Percentiles rank a stretch among this genome's conserved stretches.
Conservation (phyloP, 352 stramenopile genomes). For the Phytopythium ostracodes region DNA sequence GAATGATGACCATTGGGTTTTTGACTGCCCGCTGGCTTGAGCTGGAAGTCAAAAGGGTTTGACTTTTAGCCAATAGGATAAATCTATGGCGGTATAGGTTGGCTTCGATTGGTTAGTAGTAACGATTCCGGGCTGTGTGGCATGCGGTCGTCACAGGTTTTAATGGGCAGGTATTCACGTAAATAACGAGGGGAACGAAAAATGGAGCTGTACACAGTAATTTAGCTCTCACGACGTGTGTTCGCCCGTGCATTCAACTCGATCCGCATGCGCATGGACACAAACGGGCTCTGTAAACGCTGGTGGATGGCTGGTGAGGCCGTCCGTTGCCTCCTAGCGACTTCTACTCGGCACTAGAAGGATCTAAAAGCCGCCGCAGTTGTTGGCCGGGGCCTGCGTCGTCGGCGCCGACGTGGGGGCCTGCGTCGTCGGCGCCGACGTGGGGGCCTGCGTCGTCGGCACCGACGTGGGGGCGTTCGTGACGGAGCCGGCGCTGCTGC, state of each 20-base stretch:
- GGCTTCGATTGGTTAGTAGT: too few species aligned
- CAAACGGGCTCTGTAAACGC: not conserved
- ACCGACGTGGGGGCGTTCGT: conserved; percentile 9
- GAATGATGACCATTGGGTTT: too few species aligned
- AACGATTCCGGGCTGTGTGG: too few species aligned
- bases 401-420: not conserved
- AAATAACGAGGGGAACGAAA: too few species aligned
- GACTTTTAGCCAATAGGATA: not conserved
- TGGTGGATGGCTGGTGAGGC: not conserved
- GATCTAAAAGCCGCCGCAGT: conserved; percentile 2
- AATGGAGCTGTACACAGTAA: too few species aligned
- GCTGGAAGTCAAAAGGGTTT: not conserved
- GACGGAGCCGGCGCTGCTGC: conserved; percentile 7
- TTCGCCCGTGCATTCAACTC: not conserved
- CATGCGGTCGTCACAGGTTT: too few species aligned
- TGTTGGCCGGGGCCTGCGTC: not conserved
- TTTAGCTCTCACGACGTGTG: not conserved
- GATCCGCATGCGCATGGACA: conserved; percentile 1
- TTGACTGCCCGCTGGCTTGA: too few species aligned
- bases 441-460: not conserved
- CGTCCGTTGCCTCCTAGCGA: not conserved
- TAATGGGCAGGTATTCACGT: too few species aligned
- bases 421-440: conserved; percentile 2
- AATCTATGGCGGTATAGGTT: too few species aligned
- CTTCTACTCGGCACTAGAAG: not conserved